Evolutionary conservation across 495 filamentous ascomycete species (phyloP).

Genomic region (Xylaria palmicola): DNA sequence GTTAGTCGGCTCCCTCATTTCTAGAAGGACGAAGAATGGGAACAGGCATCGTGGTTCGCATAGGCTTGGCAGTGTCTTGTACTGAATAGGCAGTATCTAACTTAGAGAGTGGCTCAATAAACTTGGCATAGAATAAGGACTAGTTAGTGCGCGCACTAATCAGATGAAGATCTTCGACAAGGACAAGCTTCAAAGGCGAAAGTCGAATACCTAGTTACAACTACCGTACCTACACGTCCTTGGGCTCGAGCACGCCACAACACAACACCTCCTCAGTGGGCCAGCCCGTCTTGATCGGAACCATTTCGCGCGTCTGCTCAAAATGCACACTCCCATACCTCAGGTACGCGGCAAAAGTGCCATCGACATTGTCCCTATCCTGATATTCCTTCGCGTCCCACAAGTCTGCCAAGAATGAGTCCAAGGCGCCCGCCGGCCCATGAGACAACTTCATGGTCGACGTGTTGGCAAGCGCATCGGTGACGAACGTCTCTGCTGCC

Average conservation of each 20-base stretch:
- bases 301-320: slow-evolving; percentile 31
- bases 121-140: neutral
- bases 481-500: slow-evolving; percentile 28
- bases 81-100: too few species aligned
- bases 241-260: slow-evolving; percentile 23
- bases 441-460: slow-evolving; percentile 33
- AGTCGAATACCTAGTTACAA: too few species aligned
- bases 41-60: too few species aligned
- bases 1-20: too few species aligned
- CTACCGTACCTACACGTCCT: neutral
- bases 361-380: slow-evolving; percentile 28
- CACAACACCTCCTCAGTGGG: slow-evolving; percentile 25
- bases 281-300: slow-evolving; percentile 22
- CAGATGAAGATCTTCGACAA: slow-evolving; percentile 1
- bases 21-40: too few species aligned
- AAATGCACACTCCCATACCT: slow-evolving; percentile 37
- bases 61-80: too few species aligned
- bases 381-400: slow-evolving; percentile 34
- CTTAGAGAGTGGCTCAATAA: neutral
- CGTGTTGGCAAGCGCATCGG: slow-evolving; percentile 26
- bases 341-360: slow-evolving; percentile 39
- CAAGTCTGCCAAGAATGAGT: slow-evolving; percentile 28
- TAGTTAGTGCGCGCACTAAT: slow-evolving; percentile 2
- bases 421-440: slow-evolving; percentile 22
- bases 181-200: neutral